Conservation (phyloP, 75 land plant species). For the Adiantum capillusveneris region DNA sequence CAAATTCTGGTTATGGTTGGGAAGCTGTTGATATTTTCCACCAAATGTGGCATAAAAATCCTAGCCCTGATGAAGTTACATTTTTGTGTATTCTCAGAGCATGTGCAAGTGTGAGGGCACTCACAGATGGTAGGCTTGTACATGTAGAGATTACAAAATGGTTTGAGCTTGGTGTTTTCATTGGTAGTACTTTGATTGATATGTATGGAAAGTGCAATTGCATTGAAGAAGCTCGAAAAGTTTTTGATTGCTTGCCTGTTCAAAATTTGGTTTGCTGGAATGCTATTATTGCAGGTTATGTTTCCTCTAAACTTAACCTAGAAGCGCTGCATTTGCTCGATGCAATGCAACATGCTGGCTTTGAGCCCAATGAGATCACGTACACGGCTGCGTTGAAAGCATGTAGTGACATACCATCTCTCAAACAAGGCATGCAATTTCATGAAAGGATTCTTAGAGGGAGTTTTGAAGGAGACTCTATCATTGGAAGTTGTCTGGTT, state of each 20-base stretch:
- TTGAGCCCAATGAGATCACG: constrained; percentile 24
- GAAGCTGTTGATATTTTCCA: constrained; percentile 2
- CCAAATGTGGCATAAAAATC: background rate
- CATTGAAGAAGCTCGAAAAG: constrained; percentile 16
- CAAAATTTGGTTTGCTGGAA: constrained; percentile 36
- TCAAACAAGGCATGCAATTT: constrained; percentile 20
- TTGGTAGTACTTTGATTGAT: constrained; percentile 43
- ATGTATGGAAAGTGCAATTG: constrained; percentile 44
- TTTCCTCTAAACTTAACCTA: constrained; percentile 16
- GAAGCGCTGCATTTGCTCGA: constrained; percentile 21
- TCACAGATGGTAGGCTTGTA: constrained; percentile 3
- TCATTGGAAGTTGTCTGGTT: background rate
- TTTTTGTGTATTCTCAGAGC: constrained; percentile 7
- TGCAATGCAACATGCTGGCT: constrained; percentile 17
- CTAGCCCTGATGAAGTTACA: constrained; percentile 3
- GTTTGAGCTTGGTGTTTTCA: constrained; percentile 32
- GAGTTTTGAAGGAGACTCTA: constrained; percentile 12
- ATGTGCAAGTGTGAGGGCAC: background rate
- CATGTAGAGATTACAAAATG: constrained; percentile 1
- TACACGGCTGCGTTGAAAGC: constrained; percentile 12
- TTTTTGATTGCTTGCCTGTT: constrained; percentile 27
- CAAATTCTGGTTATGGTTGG: background rate
- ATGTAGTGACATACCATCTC: constrained; percentile 18
- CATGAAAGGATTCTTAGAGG: constrained; percentile 6
- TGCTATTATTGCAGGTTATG: constrained; percentile 30